These are phyloP conservation scores for Wickerhamomyces ciferrii DNA, from an alignment of 805 yeast genomes.

Conservation along the genomic window DNA sequence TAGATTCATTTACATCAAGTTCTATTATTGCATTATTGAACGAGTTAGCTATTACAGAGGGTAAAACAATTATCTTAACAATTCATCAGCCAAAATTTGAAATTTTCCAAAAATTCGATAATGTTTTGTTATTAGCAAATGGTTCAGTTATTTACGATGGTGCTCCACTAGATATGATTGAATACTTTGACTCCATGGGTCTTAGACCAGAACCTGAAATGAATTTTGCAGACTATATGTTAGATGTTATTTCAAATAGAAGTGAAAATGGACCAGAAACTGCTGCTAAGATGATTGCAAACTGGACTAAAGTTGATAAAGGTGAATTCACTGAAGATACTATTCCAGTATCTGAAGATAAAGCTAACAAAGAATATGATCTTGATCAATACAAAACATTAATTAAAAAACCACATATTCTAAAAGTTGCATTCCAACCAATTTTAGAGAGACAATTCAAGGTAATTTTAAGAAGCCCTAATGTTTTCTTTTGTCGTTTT, in stretches of 20 bases:
- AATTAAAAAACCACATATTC: not conserved
- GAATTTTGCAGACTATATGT: slow-evolving; percentile 70
- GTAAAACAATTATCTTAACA: slow-evolving; percentile 69
- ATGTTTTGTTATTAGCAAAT: slow-evolving; percentile 64
- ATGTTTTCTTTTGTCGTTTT: slow-evolving; percentile 32
- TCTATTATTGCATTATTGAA: slow-evolving; percentile 61
- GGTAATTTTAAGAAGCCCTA: slow-evolving; percentile 54
- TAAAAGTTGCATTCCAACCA: not conserved
- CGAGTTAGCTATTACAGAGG: slow-evolving; percentile 43
- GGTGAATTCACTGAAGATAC: not conserved
- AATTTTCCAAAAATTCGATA: slow-evolving; percentile 60
- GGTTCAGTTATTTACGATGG: slow-evolving; percentile 76
- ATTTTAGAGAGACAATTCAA: slow-evolving; percentile 1
- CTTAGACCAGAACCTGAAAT: slow-evolving; percentile 44
- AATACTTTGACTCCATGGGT: slow-evolving; percentile 45
- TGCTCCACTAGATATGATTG: slow-evolving; percentile 36
- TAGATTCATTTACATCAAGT: slow-evolving; percentile 76
- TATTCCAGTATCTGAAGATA: not conserved
- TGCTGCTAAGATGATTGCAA: slow-evolving; percentile 11
- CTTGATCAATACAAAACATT: not conserved
- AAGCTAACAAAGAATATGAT: not conserved
- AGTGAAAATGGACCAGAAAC: slow-evolving; percentile 5
- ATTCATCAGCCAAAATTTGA: slow-evolving; percentile 86
- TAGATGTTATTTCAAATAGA: slow-evolving; percentile 59
- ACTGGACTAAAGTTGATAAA: slow-evolving; percentile 8